Conservation (phyloP, 148 eudicot genomes). For the Vaccinium myrtillus region DNA sequence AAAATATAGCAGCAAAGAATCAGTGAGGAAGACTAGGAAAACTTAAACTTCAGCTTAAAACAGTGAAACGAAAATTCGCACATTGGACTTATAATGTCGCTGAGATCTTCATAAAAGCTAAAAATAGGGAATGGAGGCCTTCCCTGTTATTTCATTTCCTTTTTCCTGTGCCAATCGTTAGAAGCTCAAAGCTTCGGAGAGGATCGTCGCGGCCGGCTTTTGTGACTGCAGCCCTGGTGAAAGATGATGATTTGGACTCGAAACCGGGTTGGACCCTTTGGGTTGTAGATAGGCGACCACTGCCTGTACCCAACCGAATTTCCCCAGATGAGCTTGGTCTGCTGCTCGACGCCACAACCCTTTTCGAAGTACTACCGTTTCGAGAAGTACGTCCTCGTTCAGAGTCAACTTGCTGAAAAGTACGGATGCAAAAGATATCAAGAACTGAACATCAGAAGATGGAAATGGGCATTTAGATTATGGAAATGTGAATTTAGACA, state of each 20-base stretch:
- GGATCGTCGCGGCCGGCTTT: constrained; percentile 71
- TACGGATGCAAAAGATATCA: constrained; percentile 5
- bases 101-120: constrained; percentile 2
- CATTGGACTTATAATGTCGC: neutral
- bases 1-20: neutral
- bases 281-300: constrained; percentile 63
- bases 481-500: neutral
- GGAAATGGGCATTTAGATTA: neutral
- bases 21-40: neutral
- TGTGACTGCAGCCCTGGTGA: constrained; percentile 54
- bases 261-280: constrained; percentile 81
- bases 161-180: constrained; percentile 80
- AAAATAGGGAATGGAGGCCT: neutral
- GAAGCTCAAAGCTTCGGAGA: constrained; percentile 86
- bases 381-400: constrained; percentile 73
- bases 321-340: constrained; percentile 89
- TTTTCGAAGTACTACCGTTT: constrained; percentile 66
- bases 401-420: constrained; percentile 61
- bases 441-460: neutral
- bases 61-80: neutral
- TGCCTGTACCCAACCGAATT: constrained; percentile 55
- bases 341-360: constrained; percentile 66
- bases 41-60: neutral
- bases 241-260: constrained; percentile 78
- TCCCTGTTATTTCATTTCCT: constrained; percentile 43